These are phyloP conservation scores for Scutellaria barbata DNA, from an alignment of 257 asterid genomes.

Conservation along the genomic window DNA sequence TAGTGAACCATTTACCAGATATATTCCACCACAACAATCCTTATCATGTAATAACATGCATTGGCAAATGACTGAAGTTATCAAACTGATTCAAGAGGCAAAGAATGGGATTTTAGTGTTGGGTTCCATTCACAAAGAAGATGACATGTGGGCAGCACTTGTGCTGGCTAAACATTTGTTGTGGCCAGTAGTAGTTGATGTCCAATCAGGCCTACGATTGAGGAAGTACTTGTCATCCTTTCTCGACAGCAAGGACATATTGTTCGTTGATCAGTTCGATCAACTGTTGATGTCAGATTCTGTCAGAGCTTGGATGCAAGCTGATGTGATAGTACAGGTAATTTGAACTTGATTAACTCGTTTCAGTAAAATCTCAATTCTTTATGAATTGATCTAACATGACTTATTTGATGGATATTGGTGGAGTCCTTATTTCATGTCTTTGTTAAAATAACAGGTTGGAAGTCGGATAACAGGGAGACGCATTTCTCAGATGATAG, in stretches of 20 bases:
- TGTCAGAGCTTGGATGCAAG: constrained; percentile 66
- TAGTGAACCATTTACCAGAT: constrained; percentile 74
- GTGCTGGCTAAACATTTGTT: constrained; percentile 82
- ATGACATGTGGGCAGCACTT: constrained; percentile 97
- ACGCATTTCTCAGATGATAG: constrained; percentile 81
- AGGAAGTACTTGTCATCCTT: constrained; percentile 75
- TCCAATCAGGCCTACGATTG: constrained; percentile 86
- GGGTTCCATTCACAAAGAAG: constrained; percentile 84
- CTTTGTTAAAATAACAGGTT: constrained; percentile 56
- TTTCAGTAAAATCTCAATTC: not conserved
- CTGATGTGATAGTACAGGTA: constrained; percentile 96
- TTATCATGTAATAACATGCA: constrained; percentile 38
- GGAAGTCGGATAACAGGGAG: constrained; percentile 94
- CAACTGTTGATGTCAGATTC: constrained; percentile 82
- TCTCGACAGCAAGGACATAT: constrained; percentile 59
- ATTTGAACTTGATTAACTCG: not conserved
- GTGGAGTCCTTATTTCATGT: constrained; percentile 24
- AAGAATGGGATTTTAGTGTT: constrained; percentile 69
- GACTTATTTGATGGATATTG: constrained; percentile 23
- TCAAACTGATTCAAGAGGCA: constrained; percentile 75
- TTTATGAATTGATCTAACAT: constrained; percentile 14
- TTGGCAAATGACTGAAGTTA: constrained; percentile 57
- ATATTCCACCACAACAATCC: constrained; percentile 60
- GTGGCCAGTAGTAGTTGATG: constrained; percentile 90
- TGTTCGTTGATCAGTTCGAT: constrained; percentile 91